Percentiles rank a stretch among this genome's conserved stretches.
phyloP scores from a whole-genome alignment of 768 basidiomycete genomes.

The Grammothele lineata region DNA sequence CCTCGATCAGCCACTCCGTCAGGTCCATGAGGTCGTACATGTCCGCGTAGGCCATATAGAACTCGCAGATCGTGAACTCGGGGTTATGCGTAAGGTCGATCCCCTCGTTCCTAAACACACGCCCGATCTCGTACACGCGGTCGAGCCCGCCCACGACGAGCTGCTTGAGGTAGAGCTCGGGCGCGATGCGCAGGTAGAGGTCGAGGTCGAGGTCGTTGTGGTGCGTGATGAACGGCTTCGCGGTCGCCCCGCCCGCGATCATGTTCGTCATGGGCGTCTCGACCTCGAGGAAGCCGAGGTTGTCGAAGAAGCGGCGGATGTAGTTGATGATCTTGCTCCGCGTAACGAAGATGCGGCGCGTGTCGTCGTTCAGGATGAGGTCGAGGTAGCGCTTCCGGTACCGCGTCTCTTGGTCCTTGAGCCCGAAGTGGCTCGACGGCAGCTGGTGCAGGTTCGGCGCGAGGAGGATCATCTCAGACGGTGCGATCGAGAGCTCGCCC shows the following conservation, averaged over 20 bases:
- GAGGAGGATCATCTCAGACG: constrained; percentile 78
- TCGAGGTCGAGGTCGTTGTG: constrained; percentile 98
- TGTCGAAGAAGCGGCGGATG: constrained; percentile 84
- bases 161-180: constrained; percentile 97
- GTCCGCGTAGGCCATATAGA: constrained; percentile 99
- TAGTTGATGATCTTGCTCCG: constrained; percentile 91
- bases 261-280: constrained; percentile 98
- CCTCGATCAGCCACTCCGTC: constrained; percentile 86
- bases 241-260: constrained; percentile 95
- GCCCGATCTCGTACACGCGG: constrained; percentile 97
- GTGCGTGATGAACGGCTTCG: constrained; percentile 98
- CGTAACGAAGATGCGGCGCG: constrained; percentile 87
- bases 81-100: constrained; percentile 99
- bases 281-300: constrained; percentile 94
- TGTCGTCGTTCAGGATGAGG: constrained; percentile 89
- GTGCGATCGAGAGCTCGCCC: constrained; percentile 90
- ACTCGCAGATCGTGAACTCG: constrained; percentile 99
- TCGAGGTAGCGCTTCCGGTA: constrained; percentile 99
- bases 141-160: constrained; percentile 96
- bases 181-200: constrained; percentile 94
- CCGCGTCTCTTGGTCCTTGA: constrained; percentile 96
- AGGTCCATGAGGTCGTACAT: constrained; percentile 99
- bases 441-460: constrained; percentile 96
- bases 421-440: constrained; percentile 86
- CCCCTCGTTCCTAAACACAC: constrained; percentile 97